These are phyloP conservation scores for Podaxis pistillaris DNA, from an alignment of 768 basidiomycete species.

Conservation along the genomic window DNA sequence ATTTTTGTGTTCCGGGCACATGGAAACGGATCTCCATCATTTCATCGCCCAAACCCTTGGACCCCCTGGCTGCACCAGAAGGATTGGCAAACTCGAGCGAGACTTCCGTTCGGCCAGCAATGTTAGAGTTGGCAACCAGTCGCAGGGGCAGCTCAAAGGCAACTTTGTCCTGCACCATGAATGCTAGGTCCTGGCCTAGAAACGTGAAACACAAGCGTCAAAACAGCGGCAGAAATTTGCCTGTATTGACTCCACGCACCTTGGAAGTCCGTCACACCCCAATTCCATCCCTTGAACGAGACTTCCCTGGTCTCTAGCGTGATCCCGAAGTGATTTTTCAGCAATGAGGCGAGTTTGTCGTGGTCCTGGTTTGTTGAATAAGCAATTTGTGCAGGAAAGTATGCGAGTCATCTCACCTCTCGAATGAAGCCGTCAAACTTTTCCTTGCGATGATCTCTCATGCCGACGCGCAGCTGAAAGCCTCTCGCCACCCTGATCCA, in stretches of 20 bases:
- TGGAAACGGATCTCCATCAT: constrained; percentile 96
- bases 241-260: constrained; percentile 43
- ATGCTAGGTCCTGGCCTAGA: constrained; percentile 86
- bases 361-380: constrained; percentile 63
- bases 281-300: constrained; percentile 96
- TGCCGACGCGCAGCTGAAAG: constrained; percentile 84
- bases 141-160: constrained; percentile 87
- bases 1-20: constrained; percentile 73
- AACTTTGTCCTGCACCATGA: constrained; percentile 83
- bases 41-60: constrained; percentile 65
- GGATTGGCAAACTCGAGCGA: constrained; percentile 86
- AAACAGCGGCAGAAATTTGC: not conserved
- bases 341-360: constrained; percentile 73
- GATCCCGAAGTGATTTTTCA: constrained; percentile 87
- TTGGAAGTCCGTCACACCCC: constrained; percentile 94
- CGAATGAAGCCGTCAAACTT: constrained; percentile 93
- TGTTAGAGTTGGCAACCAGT: constrained; percentile 94
- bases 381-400: not conserved
- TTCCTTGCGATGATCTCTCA: constrained; percentile 74
- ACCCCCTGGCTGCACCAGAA: constrained; percentile 37
- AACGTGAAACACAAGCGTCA: constrained; percentile 7
- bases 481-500: constrained; percentile 92
- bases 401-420: constrained; percentile 55
- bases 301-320: constrained; percentile 84
- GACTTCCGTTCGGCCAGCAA: constrained; percentile 96